Evolutionary conservation across 140 eudicot species (phyloP), one percentile per base, ranked within the genome.

Genomic region (Erigeron philadelphicus): DNA sequence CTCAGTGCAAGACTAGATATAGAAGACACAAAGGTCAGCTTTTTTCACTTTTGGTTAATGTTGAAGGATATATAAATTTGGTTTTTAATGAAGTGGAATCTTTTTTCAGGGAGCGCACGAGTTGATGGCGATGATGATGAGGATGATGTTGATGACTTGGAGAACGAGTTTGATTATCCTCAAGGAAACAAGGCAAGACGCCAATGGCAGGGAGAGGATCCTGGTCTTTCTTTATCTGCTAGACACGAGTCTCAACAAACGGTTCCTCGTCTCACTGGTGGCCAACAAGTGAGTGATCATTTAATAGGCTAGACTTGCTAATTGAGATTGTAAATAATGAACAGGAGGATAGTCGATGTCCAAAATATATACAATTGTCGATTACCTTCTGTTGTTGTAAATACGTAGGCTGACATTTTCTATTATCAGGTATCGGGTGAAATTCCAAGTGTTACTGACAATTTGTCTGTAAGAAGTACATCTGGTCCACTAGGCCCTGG

Each of bases 51-150:
- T 75, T 68, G 15, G 45, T 47, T 8, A 19, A 13, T 49, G 53
- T 15, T 75, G 18, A 4, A 57, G 13, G 49, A 47, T 9, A 54
- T 31, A 58, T 58, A 1, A 56, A 0, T 61, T 31, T 43, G 0
- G 5, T 47, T 61, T 31, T 21, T 10, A 49, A 63, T 4, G 13
- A 64, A 35, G 55, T 50, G 43, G n/a, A 60, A 16, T 47, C n/a
- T 13, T 67, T 2, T 64, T 38, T 48, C 48, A 91, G 96, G 96
- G 82, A 81, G 96, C 72, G 80, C 92, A 1, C 81, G 96, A 61
- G 97, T 90, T 71, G 91, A 86, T 63, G 98, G 98, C 19, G 98
- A 88, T 67, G 97, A 91, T 49, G 97, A 92, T 2, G 98, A 92
- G 78, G 98, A 88, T 23, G 98, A 86, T 65, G 81, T 82, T 72